Evolutionary conservation across 176 grass and related monocot species (phyloP).

Genomic region (Avena sativa): DNA sequence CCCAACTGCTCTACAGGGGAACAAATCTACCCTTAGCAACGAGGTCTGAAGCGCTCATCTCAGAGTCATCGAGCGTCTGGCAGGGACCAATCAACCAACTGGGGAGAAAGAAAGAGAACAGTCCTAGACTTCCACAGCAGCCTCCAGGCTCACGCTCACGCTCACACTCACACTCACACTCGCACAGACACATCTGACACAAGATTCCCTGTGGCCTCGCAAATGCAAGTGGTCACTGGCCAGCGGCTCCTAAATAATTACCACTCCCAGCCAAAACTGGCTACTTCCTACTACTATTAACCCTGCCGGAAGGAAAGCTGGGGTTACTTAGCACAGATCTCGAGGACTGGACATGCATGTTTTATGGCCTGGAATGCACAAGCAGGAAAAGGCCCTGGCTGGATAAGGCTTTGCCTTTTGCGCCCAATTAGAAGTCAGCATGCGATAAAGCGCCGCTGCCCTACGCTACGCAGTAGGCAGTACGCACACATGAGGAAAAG

Average conservation of each 20-base stretch:
- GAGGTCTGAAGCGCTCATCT: constrained; percentile 42
- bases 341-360: constrained; percentile 23
- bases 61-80: constrained; percentile 49
- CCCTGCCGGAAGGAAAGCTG: constrained; percentile 43
- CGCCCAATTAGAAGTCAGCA: constrained; percentile 41
- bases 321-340: constrained; percentile 44
- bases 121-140: constrained; percentile 32
- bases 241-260: constrained; percentile 11
- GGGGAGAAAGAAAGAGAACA: constrained; percentile 30
- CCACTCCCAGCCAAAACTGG: constrained; percentile 14
- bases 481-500: constrained; percentile 26
- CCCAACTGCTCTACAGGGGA: constrained; percentile 44
- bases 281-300: constrained; percentile 3
- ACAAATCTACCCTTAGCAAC: constrained; percentile 47
- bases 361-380: constrained; percentile 38
- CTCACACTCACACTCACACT: constrained; percentile 18
- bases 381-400: constrained; percentile 45
- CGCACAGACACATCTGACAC: constrained; percentile 36
- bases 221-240: constrained; percentile 39
- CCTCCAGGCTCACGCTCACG: constrained; percentile 25
- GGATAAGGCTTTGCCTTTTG: constrained; percentile 11
- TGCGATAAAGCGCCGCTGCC: constrained; percentile 35
- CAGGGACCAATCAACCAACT: constrained; percentile 51
- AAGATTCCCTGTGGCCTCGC: constrained; percentile 47
- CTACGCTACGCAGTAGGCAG: constrained; percentile 1